These are phyloP conservation scores for Russula earlei DNA, from an alignment of 768 basidiomycete genomes.

Conservation along the genomic window DNA sequence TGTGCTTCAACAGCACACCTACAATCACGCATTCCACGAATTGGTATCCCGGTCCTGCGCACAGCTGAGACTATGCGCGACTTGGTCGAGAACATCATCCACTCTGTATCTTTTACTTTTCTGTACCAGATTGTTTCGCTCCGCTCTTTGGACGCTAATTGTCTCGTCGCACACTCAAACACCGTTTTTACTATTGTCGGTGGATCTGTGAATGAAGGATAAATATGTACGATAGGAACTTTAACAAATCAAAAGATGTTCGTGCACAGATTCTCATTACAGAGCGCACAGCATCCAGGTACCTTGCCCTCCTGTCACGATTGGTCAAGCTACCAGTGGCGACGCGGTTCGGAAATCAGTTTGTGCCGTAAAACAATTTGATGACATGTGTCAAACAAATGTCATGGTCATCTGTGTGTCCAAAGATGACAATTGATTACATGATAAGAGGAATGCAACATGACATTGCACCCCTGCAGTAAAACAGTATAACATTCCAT, in stretches of 20 bases:
- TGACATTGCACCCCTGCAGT: too few species aligned
- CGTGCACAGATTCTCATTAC: background rate
- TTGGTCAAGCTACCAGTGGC: too few species aligned
- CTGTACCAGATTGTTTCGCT: background rate
- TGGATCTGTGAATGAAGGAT: background rate
- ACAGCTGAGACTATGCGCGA: background rate
- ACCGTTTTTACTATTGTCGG: background rate
- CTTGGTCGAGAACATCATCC: constrained; percentile 7
- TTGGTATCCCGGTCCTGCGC: constrained; percentile 4
- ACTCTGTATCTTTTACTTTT: background rate
- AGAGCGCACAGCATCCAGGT: constrained; percentile 5
- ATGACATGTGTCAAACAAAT: too few species aligned
- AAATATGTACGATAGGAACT: background rate
- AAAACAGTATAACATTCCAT: too few species aligned
- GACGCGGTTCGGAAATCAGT: too few species aligned
- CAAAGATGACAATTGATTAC: too few species aligned
- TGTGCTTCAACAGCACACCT: too few species aligned
- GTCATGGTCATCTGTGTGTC: too few species aligned
- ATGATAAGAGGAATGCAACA: too few species aligned
- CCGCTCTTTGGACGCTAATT: background rate
- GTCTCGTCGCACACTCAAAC: background rate
- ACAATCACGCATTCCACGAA: background rate
- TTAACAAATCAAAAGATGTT: too few species aligned
- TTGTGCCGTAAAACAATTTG: too few species aligned
- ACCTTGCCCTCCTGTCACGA: too few species aligned